phyloP scores from a whole-genome alignment of 495 filamentous ascomycete species.

The Amniculicola lignicola region DNA sequence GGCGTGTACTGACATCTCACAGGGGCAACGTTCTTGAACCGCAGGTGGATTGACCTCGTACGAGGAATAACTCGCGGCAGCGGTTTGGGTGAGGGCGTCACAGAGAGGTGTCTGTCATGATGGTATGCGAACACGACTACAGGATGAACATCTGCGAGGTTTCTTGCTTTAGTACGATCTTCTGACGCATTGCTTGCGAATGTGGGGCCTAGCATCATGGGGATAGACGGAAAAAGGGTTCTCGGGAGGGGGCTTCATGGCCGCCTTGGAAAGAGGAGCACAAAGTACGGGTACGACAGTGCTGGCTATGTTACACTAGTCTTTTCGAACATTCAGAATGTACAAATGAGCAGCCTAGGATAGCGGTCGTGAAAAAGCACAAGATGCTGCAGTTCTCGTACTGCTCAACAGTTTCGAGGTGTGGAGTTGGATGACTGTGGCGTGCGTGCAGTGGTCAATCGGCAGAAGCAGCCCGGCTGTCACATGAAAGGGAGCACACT shows the following conservation, averaged over 20 bases:
- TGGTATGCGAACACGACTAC: neutral
- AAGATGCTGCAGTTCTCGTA: no score
- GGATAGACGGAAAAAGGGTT: conserved; percentile 19
- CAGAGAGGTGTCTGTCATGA: neutral
- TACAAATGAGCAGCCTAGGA: no score
- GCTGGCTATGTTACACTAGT: no score
- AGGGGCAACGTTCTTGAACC: conserved; percentile 30
- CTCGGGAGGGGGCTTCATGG: neutral
- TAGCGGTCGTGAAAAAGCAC: no score
- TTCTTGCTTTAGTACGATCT: no score
- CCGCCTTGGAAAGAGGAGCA: conserved; percentile 9
- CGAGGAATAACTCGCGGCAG: neutral
- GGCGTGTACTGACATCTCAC: conserved; percentile 1
- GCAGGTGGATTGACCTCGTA: conserved; percentile 17
- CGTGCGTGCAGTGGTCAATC: no score
- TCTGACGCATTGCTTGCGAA: conserved; percentile 21
- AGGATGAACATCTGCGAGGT: neutral
- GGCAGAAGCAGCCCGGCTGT: no score
- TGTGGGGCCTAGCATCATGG: conserved; percentile 14
- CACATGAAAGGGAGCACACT: conserved; percentile 12
- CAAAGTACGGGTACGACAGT: neutral
- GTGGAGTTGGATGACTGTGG: no score
- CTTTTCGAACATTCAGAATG: no score
- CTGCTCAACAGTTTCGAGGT: no score
- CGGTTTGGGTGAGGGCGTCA: neutral